Evolutionary conservation across 306 rosid genomes (phyloP), one percentile per base, ranked within the genome.

Genomic region (Malus sieversii): DNA sequence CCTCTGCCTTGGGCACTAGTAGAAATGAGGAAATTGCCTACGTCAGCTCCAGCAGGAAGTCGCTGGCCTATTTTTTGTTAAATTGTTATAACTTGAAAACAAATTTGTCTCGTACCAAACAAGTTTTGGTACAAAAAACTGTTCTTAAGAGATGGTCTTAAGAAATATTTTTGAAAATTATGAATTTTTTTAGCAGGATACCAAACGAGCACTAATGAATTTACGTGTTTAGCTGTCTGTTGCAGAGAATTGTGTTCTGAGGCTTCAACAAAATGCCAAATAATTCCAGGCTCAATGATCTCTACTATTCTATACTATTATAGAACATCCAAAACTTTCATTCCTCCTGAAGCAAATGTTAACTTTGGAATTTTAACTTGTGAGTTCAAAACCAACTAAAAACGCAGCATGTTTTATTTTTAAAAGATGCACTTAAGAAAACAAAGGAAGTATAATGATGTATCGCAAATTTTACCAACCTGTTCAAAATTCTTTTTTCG

Each of bases 401-500:
- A 60, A 62, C 7, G 35, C 58, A 16, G 27, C 27, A 38, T 19
- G 6, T 74, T 30, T 10, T 45, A 29, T 45, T 10, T 2, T 45
- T 25, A 44, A 61, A 20, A 20, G 33, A 16, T 62, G 33, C 11
- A 12, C 27, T 23, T 9, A 33, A 52, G 19, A 23, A 30, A 20
- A 66, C 38, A 20, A 53, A 52, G n/a, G 44, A 60, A 25, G 20
- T 44, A n/a, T n/a, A 44, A 27, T 73, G 8, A 44, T 5, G 6
- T 2, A 61, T 44, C 4, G n/a, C 7, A 73, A 60, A 12, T 71
- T 23, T 44, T 30, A 80, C 89, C 52, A 8, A 96, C 99, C 99
- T 96, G 99, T 77, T 96, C 99, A 74, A 92, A 96, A 80, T 96
- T 96, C 86, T 84, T 96, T 59, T 91, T 86, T 57, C 92, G 96